phyloP scores from a whole-genome alignment of 2,329 filamentous ascomycete species.

The Hypoxylon sp. region DNA sequence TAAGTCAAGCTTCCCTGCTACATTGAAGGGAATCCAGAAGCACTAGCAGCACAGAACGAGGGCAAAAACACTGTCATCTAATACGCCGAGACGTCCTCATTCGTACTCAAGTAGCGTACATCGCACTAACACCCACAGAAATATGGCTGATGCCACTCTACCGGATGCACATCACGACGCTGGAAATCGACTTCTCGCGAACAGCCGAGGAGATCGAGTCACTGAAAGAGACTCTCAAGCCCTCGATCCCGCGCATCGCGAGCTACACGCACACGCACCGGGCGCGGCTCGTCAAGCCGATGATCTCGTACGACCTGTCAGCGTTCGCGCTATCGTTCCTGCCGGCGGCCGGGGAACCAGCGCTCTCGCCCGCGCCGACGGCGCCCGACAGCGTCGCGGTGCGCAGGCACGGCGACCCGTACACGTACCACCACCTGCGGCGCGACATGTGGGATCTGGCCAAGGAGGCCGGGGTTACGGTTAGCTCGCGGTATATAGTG shows the following conservation, averaged over 20 bases:
- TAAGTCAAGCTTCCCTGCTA: conserved; percentile 62
- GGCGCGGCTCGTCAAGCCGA: conserved; percentile 83
- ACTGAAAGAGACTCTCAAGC: conserved; percentile 71
- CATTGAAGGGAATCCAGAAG: neutral
- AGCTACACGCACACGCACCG: conserved; percentile 78
- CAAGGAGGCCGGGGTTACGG: conserved; percentile 73
- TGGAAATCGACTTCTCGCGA: conserved; percentile 87
- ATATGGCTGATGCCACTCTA: conserved; percentile 89
- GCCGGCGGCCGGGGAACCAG: conserved; percentile 77
- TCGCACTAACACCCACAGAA: conserved; percentile 61
- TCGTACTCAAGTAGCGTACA: neutral
- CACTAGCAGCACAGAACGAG: neutral
- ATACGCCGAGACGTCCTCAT: neutral
- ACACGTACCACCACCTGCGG: conserved; percentile 92
- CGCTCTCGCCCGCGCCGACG: conserved; percentile 58
- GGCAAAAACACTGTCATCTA: neutral
- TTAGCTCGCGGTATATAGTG: conserved; percentile 87
- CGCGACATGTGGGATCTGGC: conserved; percentile 79
- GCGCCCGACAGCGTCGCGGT: conserved; percentile 56
- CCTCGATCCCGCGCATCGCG: conserved; percentile 71
- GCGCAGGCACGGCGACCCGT: conserved; percentile 71
- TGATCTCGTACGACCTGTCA: conserved; percentile 86
- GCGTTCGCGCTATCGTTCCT: conserved; percentile 91
- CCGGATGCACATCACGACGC: conserved; percentile 85
- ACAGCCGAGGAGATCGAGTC: conserved; percentile 77